These are phyloP conservation scores for Cyberlindnera euphorbiiphila DNA, from an alignment of 805 yeast genomes.

Conservation along the genomic window DNA sequence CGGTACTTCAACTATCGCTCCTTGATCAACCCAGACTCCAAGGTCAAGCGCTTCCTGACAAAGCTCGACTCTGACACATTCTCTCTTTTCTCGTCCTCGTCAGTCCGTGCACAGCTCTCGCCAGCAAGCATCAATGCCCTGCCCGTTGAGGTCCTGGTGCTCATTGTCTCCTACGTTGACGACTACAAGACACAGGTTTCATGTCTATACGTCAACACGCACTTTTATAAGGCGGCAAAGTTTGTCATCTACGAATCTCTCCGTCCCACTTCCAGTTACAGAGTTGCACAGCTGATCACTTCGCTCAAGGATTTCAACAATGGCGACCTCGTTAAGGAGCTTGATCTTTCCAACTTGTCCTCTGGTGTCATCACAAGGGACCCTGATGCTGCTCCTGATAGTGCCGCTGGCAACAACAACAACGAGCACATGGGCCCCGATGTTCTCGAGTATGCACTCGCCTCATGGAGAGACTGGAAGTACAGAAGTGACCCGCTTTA, in stretches of 20 bases:
- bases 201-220: constrained; percentile 48
- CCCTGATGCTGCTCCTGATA: constrained; percentile 9
- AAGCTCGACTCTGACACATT: constrained; percentile 31
- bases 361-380: constrained; percentile 35
- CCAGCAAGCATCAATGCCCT: constrained; percentile 26
- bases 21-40: constrained; percentile 18
- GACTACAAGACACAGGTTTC: constrained; percentile 40
- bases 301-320: constrained; percentile 55
- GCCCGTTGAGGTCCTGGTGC: constrained; percentile 32
- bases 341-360: constrained; percentile 54
- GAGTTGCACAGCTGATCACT: constrained; percentile 77
- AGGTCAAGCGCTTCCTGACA: constrained; percentile 26
- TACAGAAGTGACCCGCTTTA: constrained; percentile 69
- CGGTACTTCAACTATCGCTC: constrained; percentile 20
- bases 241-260: constrained; percentile 53
- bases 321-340: constrained; percentile 49
- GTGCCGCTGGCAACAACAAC: constrained; percentile 11
- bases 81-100: constrained; percentile 28
- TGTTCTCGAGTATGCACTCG: constrained; percentile 40
- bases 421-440: constrained; percentile 11
- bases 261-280: constrained; percentile 61
- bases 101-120: constrained; percentile 9
- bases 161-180: constrained; percentile 26
- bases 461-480: constrained; percentile 94
- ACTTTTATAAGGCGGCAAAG: constrained; percentile 49